Conservation (phyloP, 148 eudicot genomes). For the Drosera capensis region DNA sequence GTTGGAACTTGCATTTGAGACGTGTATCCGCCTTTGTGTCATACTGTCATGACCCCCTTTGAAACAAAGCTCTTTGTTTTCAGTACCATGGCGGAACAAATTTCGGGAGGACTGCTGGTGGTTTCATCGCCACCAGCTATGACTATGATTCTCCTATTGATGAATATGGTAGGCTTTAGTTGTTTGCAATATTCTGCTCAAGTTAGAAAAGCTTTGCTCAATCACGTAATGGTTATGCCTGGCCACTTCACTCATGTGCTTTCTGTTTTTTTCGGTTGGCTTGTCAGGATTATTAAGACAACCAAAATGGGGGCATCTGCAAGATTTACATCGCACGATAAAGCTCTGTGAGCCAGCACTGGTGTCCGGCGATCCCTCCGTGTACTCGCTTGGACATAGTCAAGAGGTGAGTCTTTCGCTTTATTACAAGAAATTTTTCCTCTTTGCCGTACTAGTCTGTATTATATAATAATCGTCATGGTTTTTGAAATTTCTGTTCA, state of each 20-base stretch:
- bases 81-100: constrained; percentile 83
- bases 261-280: background rate
- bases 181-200: no score
- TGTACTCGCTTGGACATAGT: constrained; percentile 27
- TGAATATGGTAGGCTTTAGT: constrained; percentile 38
- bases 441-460: background rate
- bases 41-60: background rate
- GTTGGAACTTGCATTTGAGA: constrained; percentile 2
- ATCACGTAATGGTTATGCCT: no score
- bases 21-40: background rate
- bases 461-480: background rate
- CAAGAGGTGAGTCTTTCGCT: constrained; percentile 45
- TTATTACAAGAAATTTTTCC: background rate
- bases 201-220: background rate
- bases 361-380: constrained; percentile 41
- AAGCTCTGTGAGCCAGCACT: constrained; percentile 75
- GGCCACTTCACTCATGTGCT: no score
- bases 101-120: constrained; percentile 70
- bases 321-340: constrained; percentile 65
- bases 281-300: constrained; percentile 43
- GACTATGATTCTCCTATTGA: constrained; percentile 86
- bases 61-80: constrained; percentile 2
- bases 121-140: constrained; percentile 68
- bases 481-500: constrained; percentile 5
- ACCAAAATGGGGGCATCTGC: constrained; percentile 81